A percentile compares a stretch with the other conserved stretches of the same genome.
Evolutionary conservation across 805 yeast genomes (phyloP).

Genomic region (Candida methanosorbosa): DNA sequence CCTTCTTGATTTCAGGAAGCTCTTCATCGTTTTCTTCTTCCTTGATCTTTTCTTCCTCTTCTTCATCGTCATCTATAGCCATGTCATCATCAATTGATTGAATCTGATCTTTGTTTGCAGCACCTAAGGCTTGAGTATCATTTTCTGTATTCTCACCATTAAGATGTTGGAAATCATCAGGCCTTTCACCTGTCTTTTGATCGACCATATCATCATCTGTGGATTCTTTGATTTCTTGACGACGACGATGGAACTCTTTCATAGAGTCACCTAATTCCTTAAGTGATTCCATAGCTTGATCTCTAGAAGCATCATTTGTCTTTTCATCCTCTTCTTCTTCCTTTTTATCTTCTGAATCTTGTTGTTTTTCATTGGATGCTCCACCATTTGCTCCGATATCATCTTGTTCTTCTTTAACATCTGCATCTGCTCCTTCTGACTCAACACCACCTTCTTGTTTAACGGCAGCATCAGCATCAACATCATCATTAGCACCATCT

Average conservation of each 20-base stretch:
- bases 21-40: slow-evolving; percentile 20
- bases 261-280: slow-evolving; percentile 87
- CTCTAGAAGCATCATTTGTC: slow-evolving; percentile 47
- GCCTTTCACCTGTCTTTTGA: slow-evolving; percentile 52
- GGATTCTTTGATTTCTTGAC: slow-evolving; percentile 77
- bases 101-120: slow-evolving; percentile 72
- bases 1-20: slow-evolving; percentile 19
- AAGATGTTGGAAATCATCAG: slow-evolving; percentile 81
- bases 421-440: slow-evolving; percentile 29
- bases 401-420: slow-evolving; percentile 35
- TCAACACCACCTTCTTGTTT: slow-evolving; percentile 25
- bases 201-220: slow-evolving; percentile 43
- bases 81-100: slow-evolving; percentile 71
- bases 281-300: slow-evolving; percentile 66
- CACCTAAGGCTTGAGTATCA: slow-evolving; percentile 90
- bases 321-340: slow-evolving; percentile 35
- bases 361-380: slow-evolving; percentile 26
- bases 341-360: slow-evolving; percentile 32
- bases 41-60: slow-evolving; percentile 25
- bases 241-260: slow-evolving; percentile 85
- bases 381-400: slow-evolving; percentile 64
- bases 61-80: slow-evolving; percentile 70
- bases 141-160: slow-evolving; percentile 70
- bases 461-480: slow-evolving; percentile 25
- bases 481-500: slow-evolving; percentile 24